Percentiles rank a stretch among this genome's conserved stretches.
Evolutionary conservation across 108 stramenopile species (phyloP).

Genomic region (Phaeodactylum tricornutum): DNA sequence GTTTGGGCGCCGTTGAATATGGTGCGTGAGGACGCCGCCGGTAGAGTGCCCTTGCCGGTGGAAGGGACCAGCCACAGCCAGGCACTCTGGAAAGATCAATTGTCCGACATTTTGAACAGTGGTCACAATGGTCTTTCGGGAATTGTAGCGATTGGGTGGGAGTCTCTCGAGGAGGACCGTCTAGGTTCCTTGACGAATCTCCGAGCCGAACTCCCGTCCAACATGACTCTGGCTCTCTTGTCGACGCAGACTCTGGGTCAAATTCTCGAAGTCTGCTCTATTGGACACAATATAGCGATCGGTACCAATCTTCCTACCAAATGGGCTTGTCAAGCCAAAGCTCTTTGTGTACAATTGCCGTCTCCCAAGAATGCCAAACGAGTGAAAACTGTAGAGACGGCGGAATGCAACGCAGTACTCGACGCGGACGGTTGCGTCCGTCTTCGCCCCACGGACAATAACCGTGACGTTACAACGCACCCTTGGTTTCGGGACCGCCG

Average conservation of each 20-base stretch:
- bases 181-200: background rate
- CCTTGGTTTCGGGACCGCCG: slow-evolving; percentile 9
- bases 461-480: slow-evolving; percentile 1
- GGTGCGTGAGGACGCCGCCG: too few relatives aligned
- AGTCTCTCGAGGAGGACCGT: background rate
- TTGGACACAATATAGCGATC: slow-evolving; percentile 3
- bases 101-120: background rate
- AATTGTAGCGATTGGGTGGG: slow-evolving; percentile 5
- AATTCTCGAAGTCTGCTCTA: slow-evolving; percentile 1
- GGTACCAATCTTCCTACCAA: slow-evolving; percentile 13
- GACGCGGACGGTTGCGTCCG: slow-evolving; percentile 8
- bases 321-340: slow-evolving; percentile 14
- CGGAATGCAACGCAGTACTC: background rate
- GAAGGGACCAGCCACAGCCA: background rate
- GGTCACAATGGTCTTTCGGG: background rate
- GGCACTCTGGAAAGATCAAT: background rate
- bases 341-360: slow-evolving; percentile 3
- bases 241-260: slow-evolving; percentile 7
- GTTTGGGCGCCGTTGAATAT: too few relatives aligned
- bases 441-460: background rate
- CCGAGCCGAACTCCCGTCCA: background rate
- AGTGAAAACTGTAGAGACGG: background rate
- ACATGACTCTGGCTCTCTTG: slow-evolving; percentile 1
- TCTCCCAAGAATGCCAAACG: slow-evolving; percentile 4
- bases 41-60: too few relatives aligned